Conservation (phyloP, 352 stramenopile genomes). For the Phytophthora fragariae region DNA sequence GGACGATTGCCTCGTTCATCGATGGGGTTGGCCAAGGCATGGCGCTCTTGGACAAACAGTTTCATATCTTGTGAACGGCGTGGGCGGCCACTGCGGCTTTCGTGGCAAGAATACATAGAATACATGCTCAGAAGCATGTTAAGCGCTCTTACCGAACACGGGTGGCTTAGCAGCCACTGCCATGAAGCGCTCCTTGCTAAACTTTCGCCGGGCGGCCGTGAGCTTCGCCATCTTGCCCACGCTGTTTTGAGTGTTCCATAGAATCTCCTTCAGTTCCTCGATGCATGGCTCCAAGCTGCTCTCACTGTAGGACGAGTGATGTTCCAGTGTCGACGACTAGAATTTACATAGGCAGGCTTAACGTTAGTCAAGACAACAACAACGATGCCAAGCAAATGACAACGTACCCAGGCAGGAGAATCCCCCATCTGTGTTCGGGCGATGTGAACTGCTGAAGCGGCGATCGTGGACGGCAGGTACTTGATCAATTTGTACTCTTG, state of each 20-base stretch:
- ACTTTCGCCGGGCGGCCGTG: conserved; percentile 85
- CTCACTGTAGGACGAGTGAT: conserved; percentile 87
- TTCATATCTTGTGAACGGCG: conserved; percentile 39
- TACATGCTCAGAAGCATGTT: conserved; percentile 27
- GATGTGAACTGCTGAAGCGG: conserved; percentile 97
- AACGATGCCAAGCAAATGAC: neutral
- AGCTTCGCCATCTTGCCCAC: conserved; percentile 83
- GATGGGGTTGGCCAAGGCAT: conserved; percentile 23
- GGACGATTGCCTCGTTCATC: conserved; percentile 24
- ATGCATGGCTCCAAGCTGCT: conserved; percentile 61
- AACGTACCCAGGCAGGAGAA: conserved; percentile 77
- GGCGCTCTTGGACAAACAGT: conserved; percentile 45
- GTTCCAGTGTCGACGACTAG: conserved; percentile 72
- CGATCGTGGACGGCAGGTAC: conserved; percentile 97
- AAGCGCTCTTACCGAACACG: conserved; percentile 54
- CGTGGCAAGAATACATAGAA: conserved; percentile 31
- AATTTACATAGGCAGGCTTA: conserved; percentile 8
- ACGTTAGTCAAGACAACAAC: conserved; percentile 17
- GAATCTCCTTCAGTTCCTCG: conserved; percentile 81
- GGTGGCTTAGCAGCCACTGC: conserved; percentile 71
- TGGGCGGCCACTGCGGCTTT: conserved; percentile 26
- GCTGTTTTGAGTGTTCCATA: conserved; percentile 76
- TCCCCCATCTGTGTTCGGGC: conserved; percentile 88
- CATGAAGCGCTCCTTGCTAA: conserved; percentile 86
- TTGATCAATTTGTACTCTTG: conserved; percentile 99